A percentile compares a stretch with the other conserved stretches of the same genome.
phyloP scores from a whole-genome alignment of 768 basidiomycete species.

The Termitomyces heimii region DNA sequence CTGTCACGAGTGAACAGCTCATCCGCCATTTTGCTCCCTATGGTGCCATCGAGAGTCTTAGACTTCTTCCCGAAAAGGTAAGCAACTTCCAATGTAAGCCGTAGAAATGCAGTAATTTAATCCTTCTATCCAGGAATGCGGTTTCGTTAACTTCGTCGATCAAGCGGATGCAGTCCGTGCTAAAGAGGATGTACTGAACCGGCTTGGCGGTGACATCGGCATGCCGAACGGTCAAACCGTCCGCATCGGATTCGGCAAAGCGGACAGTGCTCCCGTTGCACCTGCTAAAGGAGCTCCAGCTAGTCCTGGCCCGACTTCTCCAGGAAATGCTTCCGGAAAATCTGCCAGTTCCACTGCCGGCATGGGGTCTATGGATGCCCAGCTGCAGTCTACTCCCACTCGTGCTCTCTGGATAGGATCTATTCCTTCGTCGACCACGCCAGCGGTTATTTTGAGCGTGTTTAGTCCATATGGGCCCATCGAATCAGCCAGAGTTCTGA shows the following conservation, averaged over 20 bases:
- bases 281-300: constrained; percentile 73
- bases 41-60: constrained; percentile 92
- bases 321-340: constrained; percentile 44
- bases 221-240: constrained; percentile 96
- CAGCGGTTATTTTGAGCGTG: constrained; percentile 89
- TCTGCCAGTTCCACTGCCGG: constrained; percentile 40
- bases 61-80: constrained; percentile 96
- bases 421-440: constrained; percentile 92
- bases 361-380: constrained; percentile 72
- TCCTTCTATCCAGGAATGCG: constrained; percentile 69
- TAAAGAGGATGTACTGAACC: constrained; percentile 95
- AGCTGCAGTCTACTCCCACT: constrained; percentile 87
- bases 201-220: constrained; percentile 89
- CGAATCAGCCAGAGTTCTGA: constrained; percentile 92
- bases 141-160: constrained; percentile 98
- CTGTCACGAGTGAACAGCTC: constrained; percentile 90
- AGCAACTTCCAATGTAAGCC: constrained; percentile 7
- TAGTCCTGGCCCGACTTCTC: constrained; percentile 61
- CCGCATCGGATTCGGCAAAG: constrained; percentile 97
- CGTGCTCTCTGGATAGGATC: constrained; percentile 97
- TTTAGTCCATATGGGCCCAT: constrained; percentile 98
- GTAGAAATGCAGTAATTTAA: neutral
- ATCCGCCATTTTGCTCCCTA: constrained; percentile 95
- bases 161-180: constrained; percentile 94
- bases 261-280: constrained; percentile 91